Evolutionary conservation across 2,329 filamentous ascomycete species (phyloP).

Genomic region (Cladophialophora carrionii): DNA sequence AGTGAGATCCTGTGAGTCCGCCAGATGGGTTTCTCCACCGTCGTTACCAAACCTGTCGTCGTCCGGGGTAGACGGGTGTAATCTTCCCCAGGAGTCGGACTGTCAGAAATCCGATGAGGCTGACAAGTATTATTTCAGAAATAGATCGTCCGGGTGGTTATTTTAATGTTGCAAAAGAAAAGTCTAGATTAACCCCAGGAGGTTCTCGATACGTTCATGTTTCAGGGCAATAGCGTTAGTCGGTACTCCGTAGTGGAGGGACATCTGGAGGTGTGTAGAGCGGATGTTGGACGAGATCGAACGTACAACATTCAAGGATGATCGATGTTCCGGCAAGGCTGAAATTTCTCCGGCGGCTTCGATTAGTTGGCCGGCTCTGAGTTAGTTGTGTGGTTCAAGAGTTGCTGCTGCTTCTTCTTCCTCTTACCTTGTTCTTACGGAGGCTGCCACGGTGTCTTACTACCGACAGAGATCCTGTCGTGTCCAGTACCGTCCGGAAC

Average conservation of each 20-base stretch:
- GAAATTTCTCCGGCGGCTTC: background rate
- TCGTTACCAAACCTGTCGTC: background rate
- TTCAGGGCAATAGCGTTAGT: background rate
- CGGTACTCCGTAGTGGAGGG: background rate
- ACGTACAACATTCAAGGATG: background rate
- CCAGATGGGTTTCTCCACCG: background rate
- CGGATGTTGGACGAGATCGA: background rate
- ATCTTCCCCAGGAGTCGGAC: background rate
- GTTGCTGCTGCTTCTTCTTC: too few relatives aligned
- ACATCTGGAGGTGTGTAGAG: background rate
- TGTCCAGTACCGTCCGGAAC: background rate
- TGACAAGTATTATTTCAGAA: background rate
- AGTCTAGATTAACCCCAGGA: background rate
- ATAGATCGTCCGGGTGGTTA: background rate
- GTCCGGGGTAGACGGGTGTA: background rate
- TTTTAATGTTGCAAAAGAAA: background rate
- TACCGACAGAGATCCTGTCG: background rate
- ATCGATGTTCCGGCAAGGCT: slow-evolving; percentile 9
- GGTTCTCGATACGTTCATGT: background rate
- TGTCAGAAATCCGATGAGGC: background rate
- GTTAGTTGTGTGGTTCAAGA: too few relatives aligned
- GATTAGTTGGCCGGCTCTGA: background rate
- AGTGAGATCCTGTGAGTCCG: background rate
- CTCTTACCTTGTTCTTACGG: too few relatives aligned
- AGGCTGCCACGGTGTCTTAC: too few relatives aligned